Evolutionary conservation across 768 basidiomycete genomes (phyloP), one percentile per base, ranked within the genome.

Genomic region (Lactifluus piperatus): DNA sequence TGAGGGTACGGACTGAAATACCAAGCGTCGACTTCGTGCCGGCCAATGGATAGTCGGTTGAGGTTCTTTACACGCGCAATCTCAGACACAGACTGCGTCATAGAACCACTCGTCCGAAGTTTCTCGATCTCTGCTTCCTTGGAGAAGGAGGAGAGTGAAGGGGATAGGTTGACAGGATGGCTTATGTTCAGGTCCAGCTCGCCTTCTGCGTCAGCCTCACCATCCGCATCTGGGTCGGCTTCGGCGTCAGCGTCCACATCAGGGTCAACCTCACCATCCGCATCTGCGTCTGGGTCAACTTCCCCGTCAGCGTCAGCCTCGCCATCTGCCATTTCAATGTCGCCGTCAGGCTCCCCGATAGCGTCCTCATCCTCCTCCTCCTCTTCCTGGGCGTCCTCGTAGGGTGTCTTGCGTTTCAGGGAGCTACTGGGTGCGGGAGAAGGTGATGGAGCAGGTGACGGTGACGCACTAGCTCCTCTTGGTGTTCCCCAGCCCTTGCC

Each of bases 121-220:
- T 97, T 97, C 76, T 98, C 95, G 67, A 98, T 98, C 72, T 99
- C 97, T 73, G 95, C 88, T 72, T 97, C 91, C 73, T 99, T 99
- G 72, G 92, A 94, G 77, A 94, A 94, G 20, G 82, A 68, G 43
- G 82, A 73, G 26, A 78, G 69, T 3, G 83, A 81, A 10, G 77
- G 80, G 0, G 81, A 77, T 13, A 75, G 74, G 57, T 76, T 76
- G 22, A 78, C 76, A 46, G 81, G 77, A 14, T 73, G 72, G 60
- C 79, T 71, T 62, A 80, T 72, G 66, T 75, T 79, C 47, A 86
- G 69, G 67, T 91, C 84, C 66, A 86, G 82, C 64, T 86, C 84
- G 26, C 76, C 78, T 57, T 85, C 83, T n/a, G 79, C 83, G 65
- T 93, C 91, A 36, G 82, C 88, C 39, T 82, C 79, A 30, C 73